A percentile compares a stretch with the other conserved stretches of the same genome.
These are phyloP conservation scores for Coprinopsis sp. DNA, from an alignment of 768 basidiomycete genomes.

Conservation along the genomic window DNA sequence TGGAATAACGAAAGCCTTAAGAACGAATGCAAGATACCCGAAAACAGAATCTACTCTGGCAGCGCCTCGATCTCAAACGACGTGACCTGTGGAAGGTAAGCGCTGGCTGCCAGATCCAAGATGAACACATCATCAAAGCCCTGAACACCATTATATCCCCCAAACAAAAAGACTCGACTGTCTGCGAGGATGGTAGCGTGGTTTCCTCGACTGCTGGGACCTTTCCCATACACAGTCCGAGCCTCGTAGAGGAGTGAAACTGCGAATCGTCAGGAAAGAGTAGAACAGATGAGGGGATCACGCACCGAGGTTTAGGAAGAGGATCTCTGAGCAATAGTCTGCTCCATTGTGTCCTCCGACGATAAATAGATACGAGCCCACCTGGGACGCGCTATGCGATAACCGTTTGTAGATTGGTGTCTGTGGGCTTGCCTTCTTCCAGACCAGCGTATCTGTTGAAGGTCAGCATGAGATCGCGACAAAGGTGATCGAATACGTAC, in stretches of 20 bases:
- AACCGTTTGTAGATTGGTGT: conserved; percentile 52
- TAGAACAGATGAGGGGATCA: not conserved
- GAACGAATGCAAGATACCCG: not conserved
- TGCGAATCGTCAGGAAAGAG: conserved; percentile 22
- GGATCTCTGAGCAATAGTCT: conserved; percentile 67
- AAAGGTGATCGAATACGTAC: conserved; percentile 39
- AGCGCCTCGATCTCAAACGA: conserved; percentile 56
- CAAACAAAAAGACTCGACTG: conserved; percentile 79
- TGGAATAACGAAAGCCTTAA: not conserved
- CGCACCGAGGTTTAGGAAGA: conserved; percentile 84
- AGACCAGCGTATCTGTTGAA: conserved; percentile 37
- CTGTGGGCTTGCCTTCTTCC: conserved; percentile 41
- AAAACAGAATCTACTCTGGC: no score
- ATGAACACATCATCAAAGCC: conserved; percentile 84
- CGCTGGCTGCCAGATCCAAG: conserved; percentile 81
- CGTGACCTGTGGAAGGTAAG: conserved; percentile 88
- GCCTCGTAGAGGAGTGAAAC: conserved; percentile 83
- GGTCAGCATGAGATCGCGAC: not conserved
- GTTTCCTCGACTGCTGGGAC: conserved; percentile 77
- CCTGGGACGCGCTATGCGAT: conserved; percentile 83
- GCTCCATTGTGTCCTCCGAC: conserved; percentile 84
- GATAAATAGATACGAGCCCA: conserved; percentile 89
- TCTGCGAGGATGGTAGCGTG: conserved; percentile 81
- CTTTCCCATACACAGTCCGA: conserved; percentile 60
- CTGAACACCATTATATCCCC: conserved; percentile 81